Evolutionary conservation across 2,329 filamentous ascomycete species (phyloP).

Genomic region (Botrytis porri): DNA sequence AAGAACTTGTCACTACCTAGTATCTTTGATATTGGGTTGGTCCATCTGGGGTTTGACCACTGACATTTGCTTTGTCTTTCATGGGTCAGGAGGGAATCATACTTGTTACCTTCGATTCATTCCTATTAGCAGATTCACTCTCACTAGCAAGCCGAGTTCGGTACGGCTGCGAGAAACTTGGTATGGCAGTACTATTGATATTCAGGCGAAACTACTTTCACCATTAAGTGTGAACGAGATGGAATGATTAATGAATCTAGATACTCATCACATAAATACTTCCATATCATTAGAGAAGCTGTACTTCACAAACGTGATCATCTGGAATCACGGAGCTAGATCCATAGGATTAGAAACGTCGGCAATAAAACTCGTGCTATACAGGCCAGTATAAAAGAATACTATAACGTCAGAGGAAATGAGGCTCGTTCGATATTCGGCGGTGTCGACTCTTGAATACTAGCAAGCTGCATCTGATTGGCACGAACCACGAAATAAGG

Average conservation of each 20-base stretch:
- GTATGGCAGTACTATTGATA: neutral
- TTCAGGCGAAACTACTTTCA: neutral
- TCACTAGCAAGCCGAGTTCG: neutral
- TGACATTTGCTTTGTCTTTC: neutral
- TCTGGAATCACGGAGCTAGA: neutral
- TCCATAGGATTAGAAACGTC: neutral
- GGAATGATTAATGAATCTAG: neutral
- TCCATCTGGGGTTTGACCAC: neutral
- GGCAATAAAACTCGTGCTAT: neutral
- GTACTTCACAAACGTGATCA: neutral
- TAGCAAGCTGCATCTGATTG: too few relatives aligned
- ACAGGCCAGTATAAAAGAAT: neutral
- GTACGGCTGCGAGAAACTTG: neutral
- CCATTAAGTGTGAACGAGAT: neutral
- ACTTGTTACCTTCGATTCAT: neutral
- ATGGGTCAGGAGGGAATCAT: neutral
- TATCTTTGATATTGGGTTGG: neutral
- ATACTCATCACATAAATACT: neutral
- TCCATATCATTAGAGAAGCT: neutral
- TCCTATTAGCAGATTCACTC: neutral
- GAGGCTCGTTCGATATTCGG: too few relatives aligned
- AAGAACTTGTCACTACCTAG: neutral
- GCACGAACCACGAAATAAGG: too few relatives aligned
- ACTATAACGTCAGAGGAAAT: neutral
- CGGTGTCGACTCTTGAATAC: too few relatives aligned